Conservation (phyloP, 2,329 filamentous ascomycete species). For the Cercospora nicotianae region DNA sequence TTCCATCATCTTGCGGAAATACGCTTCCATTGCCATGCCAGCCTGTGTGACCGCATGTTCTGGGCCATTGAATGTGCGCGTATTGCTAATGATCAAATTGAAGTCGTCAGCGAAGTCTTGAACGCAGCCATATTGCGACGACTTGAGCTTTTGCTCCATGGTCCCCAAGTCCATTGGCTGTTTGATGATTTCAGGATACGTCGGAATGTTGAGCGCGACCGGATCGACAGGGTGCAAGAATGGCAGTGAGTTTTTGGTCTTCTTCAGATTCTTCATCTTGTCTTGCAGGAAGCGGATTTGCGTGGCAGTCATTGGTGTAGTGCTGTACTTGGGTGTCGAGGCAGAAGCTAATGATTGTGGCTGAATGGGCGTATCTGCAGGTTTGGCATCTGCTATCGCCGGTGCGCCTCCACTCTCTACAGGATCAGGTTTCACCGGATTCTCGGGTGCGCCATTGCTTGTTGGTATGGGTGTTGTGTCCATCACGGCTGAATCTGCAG, state of each 20-base stretch:
- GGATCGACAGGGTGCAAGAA: slow-evolving; percentile 78
- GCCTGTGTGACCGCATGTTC: slow-evolving; percentile 71
- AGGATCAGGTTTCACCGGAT: neutral
- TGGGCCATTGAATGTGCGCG: slow-evolving; percentile 76
- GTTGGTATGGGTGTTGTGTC: neutral
- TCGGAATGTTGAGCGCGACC: slow-evolving; percentile 72
- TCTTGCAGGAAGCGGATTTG: slow-evolving; percentile 65
- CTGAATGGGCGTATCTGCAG: slow-evolving; percentile 13
- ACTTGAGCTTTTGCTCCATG: slow-evolving; percentile 78
- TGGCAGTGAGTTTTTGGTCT: slow-evolving; percentile 74
- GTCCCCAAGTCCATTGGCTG: slow-evolving; percentile 81
- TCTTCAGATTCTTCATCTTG: slow-evolving; percentile 73
- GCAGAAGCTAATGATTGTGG: slow-evolving; percentile 18
- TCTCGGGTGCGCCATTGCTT: neutral
- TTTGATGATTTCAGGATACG: slow-evolving; percentile 69
- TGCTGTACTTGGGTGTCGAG: slow-evolving; percentile 37
- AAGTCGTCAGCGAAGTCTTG: slow-evolving; percentile 74
- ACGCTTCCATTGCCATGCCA: slow-evolving; percentile 61
- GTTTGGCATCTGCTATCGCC: slow-evolving; percentile 4
- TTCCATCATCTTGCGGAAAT: slow-evolving; percentile 61
- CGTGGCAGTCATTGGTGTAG: slow-evolving; percentile 55
- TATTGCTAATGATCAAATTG: slow-evolving; percentile 75
- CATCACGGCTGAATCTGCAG: neutral
- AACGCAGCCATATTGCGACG: slow-evolving; percentile 67
- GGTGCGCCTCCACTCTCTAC: slow-evolving; percentile 11